Conservation (phyloP, 192 early-diverging fungal species). For the Mortierella claussenii region DNA sequence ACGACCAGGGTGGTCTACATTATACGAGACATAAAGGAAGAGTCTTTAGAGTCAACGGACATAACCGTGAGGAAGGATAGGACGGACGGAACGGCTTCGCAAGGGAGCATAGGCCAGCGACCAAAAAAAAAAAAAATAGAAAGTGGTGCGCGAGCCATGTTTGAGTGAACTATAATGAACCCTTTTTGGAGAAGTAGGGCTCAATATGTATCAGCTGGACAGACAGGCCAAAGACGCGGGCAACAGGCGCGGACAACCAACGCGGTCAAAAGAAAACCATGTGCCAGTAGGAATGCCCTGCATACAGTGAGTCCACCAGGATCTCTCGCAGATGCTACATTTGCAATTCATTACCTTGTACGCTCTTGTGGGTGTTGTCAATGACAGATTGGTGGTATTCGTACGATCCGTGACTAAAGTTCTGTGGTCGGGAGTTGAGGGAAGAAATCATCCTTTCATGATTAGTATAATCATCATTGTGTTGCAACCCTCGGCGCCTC, state of each 20-base stretch:
- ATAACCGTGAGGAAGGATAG: not conserved
- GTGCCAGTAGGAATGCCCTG: no score
- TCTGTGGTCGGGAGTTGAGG: no score
- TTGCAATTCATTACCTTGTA: conserved; percentile 48
- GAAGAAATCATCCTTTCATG: no score
- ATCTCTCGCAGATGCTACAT: not conserved
- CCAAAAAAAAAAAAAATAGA: no score
- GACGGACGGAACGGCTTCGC: no score
- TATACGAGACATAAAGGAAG: not conserved
- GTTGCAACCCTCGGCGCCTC: no score
- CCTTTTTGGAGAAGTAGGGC: not conserved
- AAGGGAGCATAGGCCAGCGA: no score
- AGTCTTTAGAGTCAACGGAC: not conserved
- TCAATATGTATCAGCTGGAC: not conserved
- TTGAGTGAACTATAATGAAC: not conserved
- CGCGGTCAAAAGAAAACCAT: conserved; percentile 40
- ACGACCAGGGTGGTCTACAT: conserved; percentile 59
- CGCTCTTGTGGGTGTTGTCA: conserved; percentile 62
- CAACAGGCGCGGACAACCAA: not conserved
- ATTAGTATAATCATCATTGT: no score
- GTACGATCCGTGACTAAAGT: conserved; percentile 70
- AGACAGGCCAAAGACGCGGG: not conserved
- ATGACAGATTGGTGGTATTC: conserved; percentile 74
- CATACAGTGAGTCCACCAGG: no score
- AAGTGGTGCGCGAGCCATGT: no score